Conservation (phyloP, 495 filamentous ascomycete genomes). For the Xylaria castorea region DNA sequence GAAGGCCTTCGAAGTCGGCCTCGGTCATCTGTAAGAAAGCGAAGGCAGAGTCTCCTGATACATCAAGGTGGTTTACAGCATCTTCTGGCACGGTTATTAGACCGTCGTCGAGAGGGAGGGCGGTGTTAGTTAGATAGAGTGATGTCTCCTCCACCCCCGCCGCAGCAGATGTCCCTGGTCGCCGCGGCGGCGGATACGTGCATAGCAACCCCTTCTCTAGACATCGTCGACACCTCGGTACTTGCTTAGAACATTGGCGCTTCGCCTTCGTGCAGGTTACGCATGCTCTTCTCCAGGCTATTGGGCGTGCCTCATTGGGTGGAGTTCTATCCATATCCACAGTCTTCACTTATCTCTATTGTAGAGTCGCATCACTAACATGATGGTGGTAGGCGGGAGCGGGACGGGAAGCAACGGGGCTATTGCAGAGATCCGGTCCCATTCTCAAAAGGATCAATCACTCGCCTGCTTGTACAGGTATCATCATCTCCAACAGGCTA, state of each 20-base stretch:
- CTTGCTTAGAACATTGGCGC: constrained; percentile 38
- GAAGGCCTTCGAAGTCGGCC: not conserved
- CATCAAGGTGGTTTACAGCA: not conserved
- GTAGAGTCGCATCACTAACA: not conserved
- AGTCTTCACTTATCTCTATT: not conserved
- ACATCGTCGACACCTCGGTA: constrained; percentile 37
- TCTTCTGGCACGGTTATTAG: not conserved
- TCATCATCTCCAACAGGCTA: not conserved
- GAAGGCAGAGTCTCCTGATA: not conserved
- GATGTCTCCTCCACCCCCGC: constrained; percentile 22
- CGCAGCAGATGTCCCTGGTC: not conserved
- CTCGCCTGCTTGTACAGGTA: not conserved
- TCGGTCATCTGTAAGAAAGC: constrained; percentile 10
- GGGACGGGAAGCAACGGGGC: not conserved
- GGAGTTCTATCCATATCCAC: constrained; percentile 6
- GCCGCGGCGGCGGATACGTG: constrained; percentile 34
- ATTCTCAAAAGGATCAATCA: not conserved
- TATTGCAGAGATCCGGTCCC: not conserved
- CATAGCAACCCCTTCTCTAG: constrained; percentile 29
- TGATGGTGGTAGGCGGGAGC: not conserved
- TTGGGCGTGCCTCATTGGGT: not conserved
- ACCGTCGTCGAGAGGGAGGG: not conserved
- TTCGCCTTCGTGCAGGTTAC: constrained; percentile 38
- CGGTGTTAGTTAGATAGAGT: not conserved
- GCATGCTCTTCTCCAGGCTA: constrained; percentile 36